phyloP scores from a whole-genome alignment of 176 grass and related monocot species.

The Cocos nucifera region DNA sequence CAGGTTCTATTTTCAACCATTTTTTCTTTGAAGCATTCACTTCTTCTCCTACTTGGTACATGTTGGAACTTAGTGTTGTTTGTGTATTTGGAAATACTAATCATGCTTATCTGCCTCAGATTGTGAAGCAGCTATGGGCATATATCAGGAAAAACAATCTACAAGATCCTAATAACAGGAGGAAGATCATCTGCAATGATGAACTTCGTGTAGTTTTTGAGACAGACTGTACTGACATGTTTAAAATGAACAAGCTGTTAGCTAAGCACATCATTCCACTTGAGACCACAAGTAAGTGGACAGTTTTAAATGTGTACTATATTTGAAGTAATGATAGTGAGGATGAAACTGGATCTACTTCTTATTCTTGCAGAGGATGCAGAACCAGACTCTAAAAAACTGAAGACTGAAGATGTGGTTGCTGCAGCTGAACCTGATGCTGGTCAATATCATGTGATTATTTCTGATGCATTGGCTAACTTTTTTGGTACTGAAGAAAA shows the following conservation, averaged over 20 bases:
- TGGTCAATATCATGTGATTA: conserved; percentile 28
- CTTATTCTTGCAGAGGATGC: conserved; percentile 39
- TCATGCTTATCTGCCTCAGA: conserved; percentile 35
- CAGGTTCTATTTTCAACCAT: neutral
- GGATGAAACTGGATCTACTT: conserved; percentile 11
- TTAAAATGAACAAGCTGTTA: conserved; percentile 99
- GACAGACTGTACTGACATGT: conserved; percentile 96
- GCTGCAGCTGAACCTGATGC: conserved; percentile 28
- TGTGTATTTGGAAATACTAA: neutral
- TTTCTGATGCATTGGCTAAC: conserved; percentile 74
- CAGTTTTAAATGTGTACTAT: conserved; percentile 4
- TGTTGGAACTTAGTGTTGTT: neutral
- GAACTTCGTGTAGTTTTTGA: conserved; percentile 82
- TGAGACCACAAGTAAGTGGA: conserved; percentile 29
- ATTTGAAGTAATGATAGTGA: neutral
- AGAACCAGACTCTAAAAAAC: conserved; percentile 36
- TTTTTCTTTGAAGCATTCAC: conserved; percentile 2
- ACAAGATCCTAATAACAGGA: conserved; percentile 96
- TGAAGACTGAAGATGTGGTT: conserved; percentile 24
- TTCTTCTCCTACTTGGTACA: neutral
- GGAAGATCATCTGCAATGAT: conserved; percentile 99
- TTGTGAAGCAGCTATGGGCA: conserved; percentile 93
- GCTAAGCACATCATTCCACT: conserved; percentile 92
- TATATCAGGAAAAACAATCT: conserved; percentile 98
- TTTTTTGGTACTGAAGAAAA: conserved; percentile 62